These are phyloP conservation scores for Neonectria punicea DNA, from an alignment of 2,329 filamentous ascomycete species.

Conservation along the genomic window DNA sequence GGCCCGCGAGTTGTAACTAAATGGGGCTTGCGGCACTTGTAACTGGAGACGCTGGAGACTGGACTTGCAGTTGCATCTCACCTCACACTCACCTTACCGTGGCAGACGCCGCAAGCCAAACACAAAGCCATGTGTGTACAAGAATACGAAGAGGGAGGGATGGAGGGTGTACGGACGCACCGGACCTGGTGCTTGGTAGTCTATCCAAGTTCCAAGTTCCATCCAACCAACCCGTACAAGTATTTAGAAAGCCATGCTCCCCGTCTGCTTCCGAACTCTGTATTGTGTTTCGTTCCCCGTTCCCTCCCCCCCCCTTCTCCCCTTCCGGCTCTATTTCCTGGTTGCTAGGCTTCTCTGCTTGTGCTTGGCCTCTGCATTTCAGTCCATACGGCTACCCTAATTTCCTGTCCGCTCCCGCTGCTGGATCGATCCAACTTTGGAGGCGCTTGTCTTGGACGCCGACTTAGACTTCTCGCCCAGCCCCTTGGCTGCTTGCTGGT, in stretches of 20 bases:
- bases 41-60: conserved; percentile 11
- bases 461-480: conserved; percentile 41
- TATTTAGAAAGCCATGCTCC: conserved; percentile 35
- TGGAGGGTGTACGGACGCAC: conserved; percentile 17
- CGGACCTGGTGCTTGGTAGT: conserved; percentile 1
- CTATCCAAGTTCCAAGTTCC: neutral
- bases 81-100: conserved; percentile 23
- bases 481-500: conserved; percentile 31
- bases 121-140: conserved; percentile 15
- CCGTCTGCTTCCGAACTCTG: conserved; percentile 14
- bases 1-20: neutral
- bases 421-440: neutral
- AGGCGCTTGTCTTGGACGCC: conserved; percentile 33
- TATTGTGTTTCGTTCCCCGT: neutral
- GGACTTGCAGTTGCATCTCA: conserved; percentile 20
- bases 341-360: conserved; percentile 12
- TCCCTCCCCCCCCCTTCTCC: conserved; percentile 15
- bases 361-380: conserved; percentile 18
- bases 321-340: conserved; percentile 14
- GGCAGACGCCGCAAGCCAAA: conserved; percentile 17
- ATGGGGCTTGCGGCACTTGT: neutral
- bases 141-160: conserved; percentile 18
- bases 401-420: neutral
- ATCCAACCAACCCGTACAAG: conserved; percentile 20
- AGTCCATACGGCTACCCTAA: neutral